Percentiles rank a stretch among this genome's conserved stretches.
phyloP scores from a whole-genome alignment of 768 basidiomycete species.

The Lactarius evosmus region DNA sequence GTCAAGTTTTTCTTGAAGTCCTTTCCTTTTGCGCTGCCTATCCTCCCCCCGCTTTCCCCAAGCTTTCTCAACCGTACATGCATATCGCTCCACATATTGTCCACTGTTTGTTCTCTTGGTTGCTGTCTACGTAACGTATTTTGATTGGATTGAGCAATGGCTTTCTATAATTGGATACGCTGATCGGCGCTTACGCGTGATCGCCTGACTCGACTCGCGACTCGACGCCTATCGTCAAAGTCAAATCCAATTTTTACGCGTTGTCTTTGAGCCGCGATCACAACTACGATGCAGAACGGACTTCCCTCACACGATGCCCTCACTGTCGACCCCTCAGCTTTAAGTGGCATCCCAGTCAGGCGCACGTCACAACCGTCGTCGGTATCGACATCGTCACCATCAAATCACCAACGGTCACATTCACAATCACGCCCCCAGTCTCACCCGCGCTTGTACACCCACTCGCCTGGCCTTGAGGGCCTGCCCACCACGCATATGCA shows the following conservation, averaged over 20 bases:
- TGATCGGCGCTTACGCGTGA: not conserved
- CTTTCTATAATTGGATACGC: not conserved
- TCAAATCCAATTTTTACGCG: no score
- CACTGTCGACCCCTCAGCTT: no score
- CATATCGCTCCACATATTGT: not conserved
- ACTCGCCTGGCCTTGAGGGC: not conserved
- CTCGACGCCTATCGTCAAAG: no score
- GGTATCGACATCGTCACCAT: slow-evolving; percentile 6
- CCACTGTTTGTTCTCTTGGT: not conserved
- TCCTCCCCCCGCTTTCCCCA: not conserved
- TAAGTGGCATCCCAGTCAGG: no score
- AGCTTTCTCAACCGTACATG: not conserved
- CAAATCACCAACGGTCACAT: not conserved
- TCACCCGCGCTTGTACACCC: not conserved
- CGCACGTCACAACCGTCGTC: not conserved
- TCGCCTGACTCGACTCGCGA: not conserved
- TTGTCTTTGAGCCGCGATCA: no score
- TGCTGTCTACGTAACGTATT: not conserved
- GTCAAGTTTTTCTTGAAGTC: no score
- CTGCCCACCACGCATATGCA: slow-evolving; percentile 2
- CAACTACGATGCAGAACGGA: no score
- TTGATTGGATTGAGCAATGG: not conserved
- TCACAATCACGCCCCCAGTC: not conserved
- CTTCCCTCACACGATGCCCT: no score
- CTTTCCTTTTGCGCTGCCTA: not conserved